These are phyloP conservation scores for Coccomyxa sp. DNA, from an alignment of 139 green algal species.

Conservation along the genomic window DNA sequence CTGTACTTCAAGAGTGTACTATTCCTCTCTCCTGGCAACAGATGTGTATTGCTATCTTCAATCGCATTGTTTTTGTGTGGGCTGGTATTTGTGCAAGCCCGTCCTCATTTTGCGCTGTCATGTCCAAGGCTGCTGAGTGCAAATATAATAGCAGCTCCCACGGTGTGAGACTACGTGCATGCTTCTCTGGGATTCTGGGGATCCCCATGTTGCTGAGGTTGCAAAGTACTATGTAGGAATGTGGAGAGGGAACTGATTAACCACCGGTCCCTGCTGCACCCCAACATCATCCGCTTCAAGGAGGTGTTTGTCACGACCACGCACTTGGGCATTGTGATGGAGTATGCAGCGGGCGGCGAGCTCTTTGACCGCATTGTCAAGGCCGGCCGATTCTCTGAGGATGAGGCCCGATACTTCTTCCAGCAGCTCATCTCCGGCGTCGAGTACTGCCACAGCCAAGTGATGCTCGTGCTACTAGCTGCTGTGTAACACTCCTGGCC, in stretches of 20 bases:
- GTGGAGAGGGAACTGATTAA: conserved; percentile 98
- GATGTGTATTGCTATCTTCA: too few species aligned
- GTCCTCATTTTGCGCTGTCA: too few species aligned
- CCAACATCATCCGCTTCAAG: conserved; percentile 96
- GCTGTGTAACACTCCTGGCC: too few species aligned
- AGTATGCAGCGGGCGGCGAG: conserved; percentile 84
- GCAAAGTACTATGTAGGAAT: conserved; percentile 58
- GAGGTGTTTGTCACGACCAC: conserved; percentile 74
- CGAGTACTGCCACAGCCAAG: conserved; percentile 86
- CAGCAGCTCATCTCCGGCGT: conserved; percentile 96
- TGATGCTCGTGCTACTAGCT: conserved; percentile 13
- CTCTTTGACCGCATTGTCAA: conserved; percentile 95
- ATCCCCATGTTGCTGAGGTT: too few species aligned
- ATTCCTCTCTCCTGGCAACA: too few species aligned
- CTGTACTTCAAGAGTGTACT: neutral
- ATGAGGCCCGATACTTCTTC: conserved; percentile 98
- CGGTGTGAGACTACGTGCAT: too few species aligned
- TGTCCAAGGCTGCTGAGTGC: too few species aligned
- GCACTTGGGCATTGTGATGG: conserved; percentile 79
- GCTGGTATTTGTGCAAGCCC: too few species aligned
- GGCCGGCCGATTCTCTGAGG: conserved; percentile 87
- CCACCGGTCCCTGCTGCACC: conserved; percentile 86
- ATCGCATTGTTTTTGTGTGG: too few species aligned
- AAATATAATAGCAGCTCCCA: too few species aligned
- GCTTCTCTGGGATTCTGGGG: too few species aligned